Evolutionary conservation across 2,329 filamentous ascomycete species (phyloP).

Genomic region (Ophiocordyceps robertsii): DNA sequence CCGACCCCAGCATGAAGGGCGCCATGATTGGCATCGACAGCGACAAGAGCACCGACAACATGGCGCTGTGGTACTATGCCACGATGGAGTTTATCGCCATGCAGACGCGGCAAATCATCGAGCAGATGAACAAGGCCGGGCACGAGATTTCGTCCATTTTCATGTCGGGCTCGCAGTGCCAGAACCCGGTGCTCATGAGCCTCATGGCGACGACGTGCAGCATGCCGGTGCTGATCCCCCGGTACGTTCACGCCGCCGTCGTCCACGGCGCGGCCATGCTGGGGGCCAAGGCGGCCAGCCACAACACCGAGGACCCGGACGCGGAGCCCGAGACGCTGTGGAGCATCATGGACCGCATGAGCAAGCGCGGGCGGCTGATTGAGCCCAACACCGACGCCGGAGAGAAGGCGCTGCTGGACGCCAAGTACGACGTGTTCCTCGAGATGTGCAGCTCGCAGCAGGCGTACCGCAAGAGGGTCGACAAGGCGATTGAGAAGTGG

Average conservation of each 20-base stretch:
- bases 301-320: conserved; percentile 39
- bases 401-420: conserved; percentile 68
- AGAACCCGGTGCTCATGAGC: conserved; percentile 84
- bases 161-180: conserved; percentile 97
- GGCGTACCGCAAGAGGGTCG: conserved; percentile 64
- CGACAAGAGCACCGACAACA: conserved; percentile 74
- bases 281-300: conserved; percentile 89
- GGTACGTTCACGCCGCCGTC: conserved; percentile 89
- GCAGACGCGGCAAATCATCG: conserved; percentile 90
- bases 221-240: conserved; percentile 86
- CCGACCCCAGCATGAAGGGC: conserved; percentile 86
- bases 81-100: conserved; percentile 98
- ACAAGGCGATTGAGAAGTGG: conserved; percentile 40
- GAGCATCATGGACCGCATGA: conserved; percentile 97
- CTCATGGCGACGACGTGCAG: conserved; percentile 81
- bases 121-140: conserved; percentile 82
- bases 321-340: conserved; percentile 75
- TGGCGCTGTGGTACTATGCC: conserved; percentile 86
- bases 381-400: conserved; percentile 56
- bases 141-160: conserved; percentile 88
- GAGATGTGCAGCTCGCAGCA: conserved; percentile 83
- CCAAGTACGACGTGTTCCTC: conserved; percentile 92
- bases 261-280: conserved; percentile 98
- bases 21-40: conserved; percentile 75
- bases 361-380: conserved; percentile 79